A percentile compares a stretch with the other conserved stretches of the same genome.
These are phyloP conservation scores for Akebia trifoliata DNA, from an alignment of 164 flowering plant genomes.

Conservation along the genomic window DNA sequence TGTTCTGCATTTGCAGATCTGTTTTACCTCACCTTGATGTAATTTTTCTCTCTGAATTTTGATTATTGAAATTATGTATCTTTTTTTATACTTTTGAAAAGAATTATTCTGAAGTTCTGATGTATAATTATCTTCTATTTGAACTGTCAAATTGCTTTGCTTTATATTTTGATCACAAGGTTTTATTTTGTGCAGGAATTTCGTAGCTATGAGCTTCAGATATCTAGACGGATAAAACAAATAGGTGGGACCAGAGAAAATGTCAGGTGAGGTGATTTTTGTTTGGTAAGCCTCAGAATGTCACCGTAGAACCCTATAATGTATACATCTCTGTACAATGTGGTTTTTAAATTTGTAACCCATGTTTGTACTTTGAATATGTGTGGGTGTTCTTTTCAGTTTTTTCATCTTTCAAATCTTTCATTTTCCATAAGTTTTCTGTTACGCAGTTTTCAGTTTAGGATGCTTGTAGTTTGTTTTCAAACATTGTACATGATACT, in stretches of 20 bases:
- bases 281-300: background rate
- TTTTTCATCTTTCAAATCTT: too few species aligned
- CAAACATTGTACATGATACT: background rate
- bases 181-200: constrained; percentile 39
- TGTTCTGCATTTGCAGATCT: too few species aligned
- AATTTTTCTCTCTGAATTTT: background rate
- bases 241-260: constrained; percentile 53
- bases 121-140: background rate
- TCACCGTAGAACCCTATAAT: too few species aligned
- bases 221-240: constrained; percentile 48
- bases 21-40: background rate
- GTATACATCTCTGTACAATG: background rate
- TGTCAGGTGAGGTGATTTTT: constrained; percentile 43
- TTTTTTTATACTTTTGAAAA: too few species aligned
- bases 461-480: too few species aligned
- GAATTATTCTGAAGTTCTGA: too few species aligned
- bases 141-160: background rate
- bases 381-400: too few species aligned
- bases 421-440: too few species aligned
- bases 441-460: too few species aligned
- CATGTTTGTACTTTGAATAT: background rate
- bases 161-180: background rate
- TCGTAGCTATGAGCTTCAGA: constrained; percentile 39
- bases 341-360: too few species aligned
- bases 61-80: background rate